phyloP scores from a whole-genome alignment of 148 eudicot species.

The Silene uniflora region DNA sequence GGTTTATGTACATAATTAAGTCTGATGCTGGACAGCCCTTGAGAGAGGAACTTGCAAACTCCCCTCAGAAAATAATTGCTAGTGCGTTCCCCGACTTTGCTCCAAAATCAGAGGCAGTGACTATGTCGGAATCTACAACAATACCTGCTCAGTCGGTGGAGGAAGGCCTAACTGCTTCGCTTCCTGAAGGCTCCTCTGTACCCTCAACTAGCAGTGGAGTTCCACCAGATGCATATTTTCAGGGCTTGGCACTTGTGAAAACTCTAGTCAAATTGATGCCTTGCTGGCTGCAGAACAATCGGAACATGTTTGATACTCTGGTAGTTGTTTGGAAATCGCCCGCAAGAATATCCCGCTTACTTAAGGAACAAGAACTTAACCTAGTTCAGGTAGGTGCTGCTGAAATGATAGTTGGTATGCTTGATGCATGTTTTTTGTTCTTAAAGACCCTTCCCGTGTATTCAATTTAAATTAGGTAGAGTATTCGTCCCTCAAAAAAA shows the following conservation, averaged over 20 bases:
- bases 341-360: constrained; percentile 73
- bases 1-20: constrained; percentile 89
- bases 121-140: constrained; percentile 50
- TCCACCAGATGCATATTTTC: constrained; percentile 80
- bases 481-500: not conserved
- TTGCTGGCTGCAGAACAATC: constrained; percentile 83
- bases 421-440: not conserved
- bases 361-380: constrained; percentile 87
- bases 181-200: constrained; percentile 51
- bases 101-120: constrained; percentile 53
- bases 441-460: not conserved
- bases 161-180: constrained; percentile 44
- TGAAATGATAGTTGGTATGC: not conserved
- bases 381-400: constrained; percentile 60
- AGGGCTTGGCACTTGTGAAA: constrained; percentile 80
- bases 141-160: constrained; percentile 44
- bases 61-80: constrained; percentile 76
- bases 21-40: constrained; percentile 97
- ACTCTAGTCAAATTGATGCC: constrained; percentile 93
- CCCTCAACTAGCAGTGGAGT: constrained; percentile 36
- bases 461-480: not conserved
- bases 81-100: constrained; percentile 71
- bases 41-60: constrained; percentile 96
- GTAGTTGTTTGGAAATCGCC: constrained; percentile 93
- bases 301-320: constrained; percentile 69